Percentiles rank a stretch among this genome's conserved stretches.
phyloP scores from a whole-genome alignment of 257 asterid genomes.

The Avicennia marina region DNA sequence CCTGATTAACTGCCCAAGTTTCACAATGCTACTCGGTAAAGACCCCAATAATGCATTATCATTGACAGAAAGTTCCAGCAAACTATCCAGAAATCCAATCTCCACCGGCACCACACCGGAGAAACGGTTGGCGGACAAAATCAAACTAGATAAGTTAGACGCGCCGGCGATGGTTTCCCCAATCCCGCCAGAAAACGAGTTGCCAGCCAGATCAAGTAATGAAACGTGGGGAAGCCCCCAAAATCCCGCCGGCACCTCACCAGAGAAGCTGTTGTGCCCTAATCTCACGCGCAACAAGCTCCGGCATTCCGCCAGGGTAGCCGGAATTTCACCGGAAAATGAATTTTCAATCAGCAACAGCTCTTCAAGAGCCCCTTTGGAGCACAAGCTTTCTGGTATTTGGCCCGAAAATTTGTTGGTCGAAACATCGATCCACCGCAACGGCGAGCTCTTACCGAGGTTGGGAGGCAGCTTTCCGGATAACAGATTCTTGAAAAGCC shows the following conservation, averaged over 20 bases:
- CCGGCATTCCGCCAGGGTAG: conserved; percentile 56
- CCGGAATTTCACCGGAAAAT: conserved; percentile 74
- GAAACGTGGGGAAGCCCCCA: conserved; percentile 97
- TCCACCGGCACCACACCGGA: conserved; percentile 83
- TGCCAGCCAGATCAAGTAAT: conserved; percentile 65
- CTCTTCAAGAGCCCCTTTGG: conserved; percentile 58
- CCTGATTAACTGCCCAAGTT: conserved; percentile 77
- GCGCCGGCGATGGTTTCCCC: conserved; percentile 74
- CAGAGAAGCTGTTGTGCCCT: conserved; percentile 66
- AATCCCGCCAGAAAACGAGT: conserved; percentile 72
- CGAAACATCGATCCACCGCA: conserved; percentile 82
- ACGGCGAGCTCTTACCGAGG: conserved; percentile 73
- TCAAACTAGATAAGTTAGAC: conserved; percentile 66
- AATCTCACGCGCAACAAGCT: conserved; percentile 76
- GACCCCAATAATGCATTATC: conserved; percentile 65
- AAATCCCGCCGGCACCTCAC: conserved; percentile 64
- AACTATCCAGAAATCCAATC: conserved; percentile 61
- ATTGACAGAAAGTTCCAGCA: conserved; percentile 60
- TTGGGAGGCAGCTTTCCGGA: conserved; percentile 55
- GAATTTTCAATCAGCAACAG: conserved; percentile 59
- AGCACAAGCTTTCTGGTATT: conserved; percentile 63
- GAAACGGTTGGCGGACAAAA: conserved; percentile 65
- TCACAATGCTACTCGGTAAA: conserved; percentile 66
- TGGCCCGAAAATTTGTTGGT: conserved; percentile 65
- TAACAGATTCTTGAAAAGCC: conserved; percentile 71